A percentile compares a stretch with the other conserved stretches of the same genome.
phyloP scores from a whole-genome alignment of 2,329 filamentous ascomycete genomes.

The Venturia asperata region DNA sequence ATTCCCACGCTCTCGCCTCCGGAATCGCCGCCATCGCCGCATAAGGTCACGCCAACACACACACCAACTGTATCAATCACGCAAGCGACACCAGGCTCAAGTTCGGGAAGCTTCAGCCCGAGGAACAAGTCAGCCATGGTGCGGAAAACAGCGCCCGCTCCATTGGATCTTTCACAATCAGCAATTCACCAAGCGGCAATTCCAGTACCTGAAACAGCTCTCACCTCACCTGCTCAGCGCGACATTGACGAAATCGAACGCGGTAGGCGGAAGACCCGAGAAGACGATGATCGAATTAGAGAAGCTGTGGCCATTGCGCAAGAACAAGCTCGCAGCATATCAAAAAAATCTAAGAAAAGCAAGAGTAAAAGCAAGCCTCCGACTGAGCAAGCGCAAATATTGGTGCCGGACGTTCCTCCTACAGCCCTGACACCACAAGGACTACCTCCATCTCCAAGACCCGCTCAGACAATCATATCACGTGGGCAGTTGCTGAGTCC shows the following conservation, averaged over 20 bases:
- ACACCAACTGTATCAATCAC: constrained; percentile 32
- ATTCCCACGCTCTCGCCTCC: constrained; percentile 13
- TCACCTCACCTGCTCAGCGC: constrained; percentile 60
- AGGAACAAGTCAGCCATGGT: constrained; percentile 30
- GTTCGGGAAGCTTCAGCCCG: constrained; percentile 29
- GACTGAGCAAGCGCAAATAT: constrained; percentile 22
- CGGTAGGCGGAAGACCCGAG: constrained; percentile 74
- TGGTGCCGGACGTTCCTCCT: constrained; percentile 20
- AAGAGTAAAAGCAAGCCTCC: constrained; percentile 43
- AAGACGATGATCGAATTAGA: constrained; percentile 76
- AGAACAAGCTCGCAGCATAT: constrained; percentile 62
- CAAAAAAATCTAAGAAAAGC: constrained; percentile 61
- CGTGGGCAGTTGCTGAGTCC: constrained; percentile 44
- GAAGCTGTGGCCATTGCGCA: constrained; percentile 62
- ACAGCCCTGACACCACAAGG: neutral
- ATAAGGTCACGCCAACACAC: neutral
- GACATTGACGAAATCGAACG: constrained; percentile 61
- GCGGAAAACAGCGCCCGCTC: constrained; percentile 78
- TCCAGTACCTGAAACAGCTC: constrained; percentile 55
- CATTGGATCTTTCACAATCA: constrained; percentile 55
- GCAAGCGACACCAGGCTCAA: constrained; percentile 34
- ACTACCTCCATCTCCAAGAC: constrained; percentile 16
- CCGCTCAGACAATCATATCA: constrained; percentile 23
- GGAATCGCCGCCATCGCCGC: constrained; percentile 3
- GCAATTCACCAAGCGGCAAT: constrained; percentile 37